phyloP scores from a whole-genome alignment of 1,139 yeast genomes.

The Hanseniaspora gamundiae region DNA sequence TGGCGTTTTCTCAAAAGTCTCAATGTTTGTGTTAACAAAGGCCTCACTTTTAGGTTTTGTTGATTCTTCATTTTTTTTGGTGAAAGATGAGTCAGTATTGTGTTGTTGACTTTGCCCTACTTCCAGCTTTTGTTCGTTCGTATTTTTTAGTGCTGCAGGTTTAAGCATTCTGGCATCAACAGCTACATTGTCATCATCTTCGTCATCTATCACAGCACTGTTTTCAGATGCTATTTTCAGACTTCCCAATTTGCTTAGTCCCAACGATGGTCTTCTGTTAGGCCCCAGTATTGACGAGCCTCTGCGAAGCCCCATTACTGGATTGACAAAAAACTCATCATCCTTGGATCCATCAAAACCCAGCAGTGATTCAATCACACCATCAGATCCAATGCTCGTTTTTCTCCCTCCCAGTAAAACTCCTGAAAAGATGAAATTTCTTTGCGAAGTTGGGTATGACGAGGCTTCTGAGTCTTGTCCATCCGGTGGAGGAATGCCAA shows the following conservation, averaged over 20 bases:
- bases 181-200: conserved; percentile 7
- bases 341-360: conserved; percentile 21
- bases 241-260: conserved; percentile 2
- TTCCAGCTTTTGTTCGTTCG: no score
- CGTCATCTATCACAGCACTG: conserved; percentile 8
- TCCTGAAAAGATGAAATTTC: conserved; percentile 7
- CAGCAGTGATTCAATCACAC: conserved; percentile 10
- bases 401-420: conserved; percentile 3
- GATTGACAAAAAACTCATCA: conserved; percentile 17
- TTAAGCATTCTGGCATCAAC: background rate
- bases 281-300: conserved; percentile 3
- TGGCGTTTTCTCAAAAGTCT: conserved; percentile 10
- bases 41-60: background rate
- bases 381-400: conserved; percentile 5
- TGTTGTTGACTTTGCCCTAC: no score
- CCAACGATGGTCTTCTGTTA: conserved; percentile 5
- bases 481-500: background rate
- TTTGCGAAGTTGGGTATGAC: background rate
- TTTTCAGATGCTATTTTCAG: conserved; percentile 1
- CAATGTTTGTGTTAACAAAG: background rate
- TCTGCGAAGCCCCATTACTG: conserved; percentile 2
- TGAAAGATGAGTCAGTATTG: no score
- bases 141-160: no score
- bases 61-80: no score
- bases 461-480: background rate